A percentile compares a stretch with the other conserved stretches of the same genome.
Conservation (phyloP, 768 basidiomycete genomes). For the Suillus bovinus region DNA sequence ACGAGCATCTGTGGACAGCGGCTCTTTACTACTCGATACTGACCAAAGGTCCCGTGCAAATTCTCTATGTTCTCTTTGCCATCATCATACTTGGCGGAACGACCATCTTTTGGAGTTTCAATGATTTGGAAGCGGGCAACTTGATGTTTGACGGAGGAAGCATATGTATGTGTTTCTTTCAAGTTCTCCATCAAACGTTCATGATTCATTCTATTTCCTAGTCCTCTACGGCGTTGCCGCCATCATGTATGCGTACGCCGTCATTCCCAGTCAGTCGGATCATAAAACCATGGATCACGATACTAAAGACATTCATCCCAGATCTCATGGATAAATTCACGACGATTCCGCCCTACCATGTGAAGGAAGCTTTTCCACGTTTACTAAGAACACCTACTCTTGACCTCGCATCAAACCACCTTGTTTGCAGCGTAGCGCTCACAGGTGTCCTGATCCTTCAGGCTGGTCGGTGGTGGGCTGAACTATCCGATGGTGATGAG, state of each 20-base stretch:
- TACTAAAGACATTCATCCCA: conserved; percentile 28
- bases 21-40: conserved; percentile 82
- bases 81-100: conserved; percentile 59
- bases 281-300: conserved; percentile 1
- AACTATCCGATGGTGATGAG: conserved; percentile 65
- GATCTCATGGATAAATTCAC: conserved; percentile 62
- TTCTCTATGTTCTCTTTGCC: conserved; percentile 57
- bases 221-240: conserved; percentile 78
- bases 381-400: conserved; percentile 63
- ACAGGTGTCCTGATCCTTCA: conserved; percentile 86
- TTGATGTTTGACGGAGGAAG: conserved; percentile 92
- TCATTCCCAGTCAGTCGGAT: conserved; percentile 69
- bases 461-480: conserved; percentile 84
- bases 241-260: conserved; percentile 72
- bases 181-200: background rate
- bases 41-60: conserved; percentile 58
- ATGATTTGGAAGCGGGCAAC: conserved; percentile 77
- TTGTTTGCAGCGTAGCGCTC: conserved; percentile 84
- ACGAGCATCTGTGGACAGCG: conserved; percentile 80
- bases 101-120: conserved; percentile 76
- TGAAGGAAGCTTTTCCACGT: conserved; percentile 61
- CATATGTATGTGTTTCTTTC: conserved; percentile 59
- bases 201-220: conserved; percentile 30
- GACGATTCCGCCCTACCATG: conserved; percentile 51
- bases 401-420: conserved; percentile 80